Conservation (phyloP, 1,139 yeast species). For the Candida sanyaensis region DNA sequence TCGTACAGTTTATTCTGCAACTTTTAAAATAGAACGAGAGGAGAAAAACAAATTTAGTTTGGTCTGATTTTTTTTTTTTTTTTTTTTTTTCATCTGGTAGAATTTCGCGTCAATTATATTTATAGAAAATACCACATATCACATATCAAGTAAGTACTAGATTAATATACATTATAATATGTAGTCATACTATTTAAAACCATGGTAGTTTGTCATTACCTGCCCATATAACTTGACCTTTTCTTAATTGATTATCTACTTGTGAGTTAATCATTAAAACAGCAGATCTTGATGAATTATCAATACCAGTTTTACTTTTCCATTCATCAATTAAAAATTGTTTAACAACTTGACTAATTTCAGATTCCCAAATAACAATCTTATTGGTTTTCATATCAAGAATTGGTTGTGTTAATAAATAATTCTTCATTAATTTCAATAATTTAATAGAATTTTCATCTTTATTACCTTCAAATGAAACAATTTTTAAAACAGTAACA, state of each 20-base stretch:
- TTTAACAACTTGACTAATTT: constrained; percentile 19
- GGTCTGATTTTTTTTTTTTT: too few relatives aligned
- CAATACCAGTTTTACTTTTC: constrained; percentile 21
- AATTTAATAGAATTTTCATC: constrained; percentile 21
- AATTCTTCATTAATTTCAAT: constrained; percentile 25
- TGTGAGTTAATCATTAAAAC: constrained; percentile 24
- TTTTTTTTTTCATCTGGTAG: too few relatives aligned
- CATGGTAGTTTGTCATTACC: constrained; percentile 47
- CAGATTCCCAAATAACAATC: constrained; percentile 41
- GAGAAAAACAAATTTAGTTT: too few relatives aligned
- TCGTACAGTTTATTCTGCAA: too few relatives aligned
- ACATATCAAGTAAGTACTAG: too few relatives aligned
- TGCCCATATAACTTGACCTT: constrained; percentile 42
- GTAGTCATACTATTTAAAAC: constrained; percentile 37
- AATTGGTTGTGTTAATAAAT: constrained; percentile 12
- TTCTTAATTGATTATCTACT: constrained; percentile 25
- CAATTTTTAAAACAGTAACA: constrained; percentile 32
- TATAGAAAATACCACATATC: too few relatives aligned
- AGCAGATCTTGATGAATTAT: constrained; percentile 43
- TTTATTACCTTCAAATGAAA: constrained; percentile 24
- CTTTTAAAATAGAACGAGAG: too few relatives aligned
- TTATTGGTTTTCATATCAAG: constrained; percentile 16
- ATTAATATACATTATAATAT: too few relatives aligned
- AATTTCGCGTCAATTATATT: too few relatives aligned
- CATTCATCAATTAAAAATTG: constrained; percentile 18